Base-by-base conservation (phyloP, 192 early-diverging fungal species). In the Backusella psychrophila region DNA sequence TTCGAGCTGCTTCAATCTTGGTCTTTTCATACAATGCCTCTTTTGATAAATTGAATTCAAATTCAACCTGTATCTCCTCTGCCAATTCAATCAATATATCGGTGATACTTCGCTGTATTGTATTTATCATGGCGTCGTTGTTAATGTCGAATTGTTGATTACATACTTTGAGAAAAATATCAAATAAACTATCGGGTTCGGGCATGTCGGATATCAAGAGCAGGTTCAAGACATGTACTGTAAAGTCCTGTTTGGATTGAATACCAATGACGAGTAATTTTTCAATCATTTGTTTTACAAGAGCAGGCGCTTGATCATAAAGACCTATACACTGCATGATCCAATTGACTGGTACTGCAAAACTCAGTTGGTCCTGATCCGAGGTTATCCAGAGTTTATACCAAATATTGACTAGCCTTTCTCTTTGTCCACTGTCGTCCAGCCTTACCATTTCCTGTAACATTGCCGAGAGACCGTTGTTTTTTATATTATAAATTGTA, bases 271-370 rank as follows among this genome's bases (percentile, higher is more conserved):
- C 8, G 29, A 77, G 12, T 42, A 81, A 65, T 11, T 42, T 23
- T 21, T 75, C 69, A 66, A 81, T 81, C 66, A 71, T 52, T 26
- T 74, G 75, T 21, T 81, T 77, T 6, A 78, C 69, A 8, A 56
- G 29, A 7, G 72, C 73, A 11, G 80, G 70, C 9, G 76, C 76
- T 36, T 73, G 76, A 41, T 74, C 80, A 59, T 74, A 81, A 11
- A 77, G 66, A 11, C 73, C 76, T 4, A 77, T 38, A 19, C 80
- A 81, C 21, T 67, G 52, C 4, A 77, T 38, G 31, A 81, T 59
- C 76, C 76, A 81, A 7, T 26, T 31, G 23, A 63, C 36, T 1
- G 72, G 72, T 2, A 71, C 71, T 17, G 63, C 1, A 44, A 81
- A 65, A 8, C 36, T 15, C 26, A 5, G 8, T 23, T 65, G 39